Conservation (phyloP, 2,329 filamentous ascomycete species). For the Aspergillus tamarii region DNA sequence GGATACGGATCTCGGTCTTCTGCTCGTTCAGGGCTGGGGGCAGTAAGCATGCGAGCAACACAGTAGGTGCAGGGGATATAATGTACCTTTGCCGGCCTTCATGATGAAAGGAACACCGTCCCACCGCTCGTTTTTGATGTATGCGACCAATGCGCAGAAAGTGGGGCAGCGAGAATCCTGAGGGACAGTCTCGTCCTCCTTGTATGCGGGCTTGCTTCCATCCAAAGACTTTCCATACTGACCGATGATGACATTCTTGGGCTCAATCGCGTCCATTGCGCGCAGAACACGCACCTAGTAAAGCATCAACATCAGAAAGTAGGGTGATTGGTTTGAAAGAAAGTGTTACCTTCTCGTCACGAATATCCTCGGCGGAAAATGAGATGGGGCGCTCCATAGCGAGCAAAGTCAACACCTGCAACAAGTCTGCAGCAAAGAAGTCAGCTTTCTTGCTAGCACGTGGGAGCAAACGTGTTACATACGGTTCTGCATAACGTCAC, state of each 20-base stretch:
- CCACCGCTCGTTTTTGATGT: conserved; percentile 99
- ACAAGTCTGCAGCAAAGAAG: conserved; percentile 63
- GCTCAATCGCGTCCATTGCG: conserved; percentile 90
- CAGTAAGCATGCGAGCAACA: conserved; percentile 21
- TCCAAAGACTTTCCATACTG: conserved; percentile 97
- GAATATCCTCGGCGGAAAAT: conserved; percentile 96
- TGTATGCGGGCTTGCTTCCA: conserved; percentile 94
- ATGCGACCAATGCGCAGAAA: conserved; percentile 94
- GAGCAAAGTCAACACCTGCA: conserved; percentile 93
- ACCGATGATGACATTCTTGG: conserved; percentile 99
- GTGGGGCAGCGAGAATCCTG: conserved; percentile 97
- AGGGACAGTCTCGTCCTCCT: conserved; percentile 97
- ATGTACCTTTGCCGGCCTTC: conserved; percentile 85
- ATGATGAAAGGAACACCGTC: conserved; percentile 99
- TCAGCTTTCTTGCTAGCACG: conserved; percentile 17
- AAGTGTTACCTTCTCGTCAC: conserved; percentile 77
- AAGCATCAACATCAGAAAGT: conserved; percentile 7
- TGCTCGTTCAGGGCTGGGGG: conserved; percentile 85
- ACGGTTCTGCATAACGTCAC: conserved; percentile 99
- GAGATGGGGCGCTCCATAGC: conserved; percentile 99
- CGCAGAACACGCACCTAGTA: conserved; percentile 79
- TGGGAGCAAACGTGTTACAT: conserved; percentile 30
- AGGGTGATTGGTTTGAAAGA: background rate
- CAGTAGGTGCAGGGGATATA: background rate
- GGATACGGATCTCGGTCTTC: conserved; percentile 98